phyloP scores from a whole-genome alignment of 352 stramenopile species.

The Phytophthora meadii region DNA sequence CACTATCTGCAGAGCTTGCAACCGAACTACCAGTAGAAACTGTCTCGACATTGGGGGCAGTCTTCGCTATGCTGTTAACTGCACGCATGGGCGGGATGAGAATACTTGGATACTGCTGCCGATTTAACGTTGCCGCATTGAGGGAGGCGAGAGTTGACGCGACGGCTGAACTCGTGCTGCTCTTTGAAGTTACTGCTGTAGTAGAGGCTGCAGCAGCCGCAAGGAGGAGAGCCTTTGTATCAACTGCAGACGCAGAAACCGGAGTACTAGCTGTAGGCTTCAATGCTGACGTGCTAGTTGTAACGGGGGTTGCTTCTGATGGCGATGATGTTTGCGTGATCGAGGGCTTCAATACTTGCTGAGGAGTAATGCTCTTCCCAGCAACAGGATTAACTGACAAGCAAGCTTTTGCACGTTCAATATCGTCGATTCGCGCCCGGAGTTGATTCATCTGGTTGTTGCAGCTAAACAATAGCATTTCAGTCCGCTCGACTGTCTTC shows the following conservation, averaged over 20 bases:
- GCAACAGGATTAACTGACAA: conserved; percentile 44
- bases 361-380: conserved; percentile 16
- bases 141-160: conserved; percentile 38
- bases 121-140: conserved; percentile 48
- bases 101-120: conserved; percentile 69
- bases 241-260: conserved; percentile 3
- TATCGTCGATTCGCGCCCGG: conserved; percentile 71
- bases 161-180: conserved; percentile 9
- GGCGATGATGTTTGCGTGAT: conserved; percentile 6
- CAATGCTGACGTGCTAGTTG: not conserved
- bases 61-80: conserved; percentile 25
- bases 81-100: conserved; percentile 41
- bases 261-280: conserved; percentile 5
- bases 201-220: conserved; percentile 22
- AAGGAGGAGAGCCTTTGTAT: conserved; percentile 30
- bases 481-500: conserved; percentile 81
- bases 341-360: conserved; percentile 20
- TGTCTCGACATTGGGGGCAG: conserved; percentile 18
- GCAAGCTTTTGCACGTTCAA: conserved; percentile 68
- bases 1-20: conserved; percentile 1
- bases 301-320: conserved; percentile 12
- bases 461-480: conserved; percentile 79
- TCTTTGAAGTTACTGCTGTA: conserved; percentile 14
- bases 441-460: conserved; percentile 88
- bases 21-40: not conserved